phyloP scores from a whole-genome alignment of 83 land plant species.

The Isoetes engelmannii region DNA sequence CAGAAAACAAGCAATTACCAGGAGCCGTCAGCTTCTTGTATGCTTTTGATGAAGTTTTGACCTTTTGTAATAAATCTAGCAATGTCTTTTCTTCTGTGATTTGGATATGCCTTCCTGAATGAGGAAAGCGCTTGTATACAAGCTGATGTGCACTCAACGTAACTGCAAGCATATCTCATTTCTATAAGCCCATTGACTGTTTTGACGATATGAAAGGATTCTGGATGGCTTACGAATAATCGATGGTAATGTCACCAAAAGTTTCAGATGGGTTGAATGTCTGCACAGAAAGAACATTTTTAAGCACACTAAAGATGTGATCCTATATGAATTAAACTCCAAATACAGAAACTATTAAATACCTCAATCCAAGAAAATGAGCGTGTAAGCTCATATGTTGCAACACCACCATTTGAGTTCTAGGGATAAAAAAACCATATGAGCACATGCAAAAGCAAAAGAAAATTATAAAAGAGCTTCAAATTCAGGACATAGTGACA shows the following conservation, averaged over 20 bases:
- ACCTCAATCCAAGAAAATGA: conserved; percentile 95
- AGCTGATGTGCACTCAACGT: conserved; percentile 79
- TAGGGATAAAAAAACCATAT: conserved; percentile 19
- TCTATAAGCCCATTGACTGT: no score
- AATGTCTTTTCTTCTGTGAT: conserved; percentile 54
- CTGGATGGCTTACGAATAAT: conserved; percentile 59
- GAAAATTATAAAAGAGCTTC: neutral
- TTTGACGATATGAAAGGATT: neutral
- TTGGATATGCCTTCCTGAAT: conserved; percentile 55
- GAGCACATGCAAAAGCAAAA: neutral
- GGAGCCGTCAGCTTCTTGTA: conserved; percentile 65
- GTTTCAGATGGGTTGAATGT: conserved; percentile 76
- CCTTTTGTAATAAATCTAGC: conserved; percentile 39
- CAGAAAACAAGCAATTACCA: conserved; percentile 35
- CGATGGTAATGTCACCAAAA: conserved; percentile 82
- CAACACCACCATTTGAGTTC: conserved; percentile 87
- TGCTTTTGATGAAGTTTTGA: conserved; percentile 45
- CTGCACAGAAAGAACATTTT: conserved; percentile 24
- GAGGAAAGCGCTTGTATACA: conserved; percentile 54
- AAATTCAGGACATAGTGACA: neutral
- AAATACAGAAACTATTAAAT: neutral
- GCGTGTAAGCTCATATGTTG: conserved; percentile 85
- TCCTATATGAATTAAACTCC: neutral
- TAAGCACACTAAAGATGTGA: neutral
- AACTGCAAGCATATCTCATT: conserved; percentile 29